A percentile compares a stretch with the other conserved stretches of the same genome.
Evolutionary conservation across 2,329 filamentous ascomycete species (phyloP).

Genomic region (Colletotrichum sp.): DNA sequence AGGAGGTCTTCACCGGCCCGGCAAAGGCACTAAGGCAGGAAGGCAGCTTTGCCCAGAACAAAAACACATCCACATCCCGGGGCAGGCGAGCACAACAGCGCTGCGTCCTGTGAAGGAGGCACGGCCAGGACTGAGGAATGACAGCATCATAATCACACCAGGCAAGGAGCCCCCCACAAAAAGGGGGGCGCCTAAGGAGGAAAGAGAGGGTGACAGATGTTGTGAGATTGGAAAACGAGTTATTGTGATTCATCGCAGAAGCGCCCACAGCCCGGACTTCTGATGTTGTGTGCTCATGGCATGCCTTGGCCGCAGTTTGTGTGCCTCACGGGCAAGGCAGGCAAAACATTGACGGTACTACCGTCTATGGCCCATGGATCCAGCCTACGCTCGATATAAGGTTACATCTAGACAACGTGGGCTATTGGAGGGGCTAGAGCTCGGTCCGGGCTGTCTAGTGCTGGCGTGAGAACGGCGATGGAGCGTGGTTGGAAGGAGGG

Average conservation of each 20-base stretch:
- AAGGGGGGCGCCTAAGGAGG: neutral
- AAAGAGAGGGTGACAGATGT: neutral
- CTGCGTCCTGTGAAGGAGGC: neutral
- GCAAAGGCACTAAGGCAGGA: neutral
- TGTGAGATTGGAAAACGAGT: neutral
- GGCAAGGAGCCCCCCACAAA: neutral
- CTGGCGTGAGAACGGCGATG: neutral
- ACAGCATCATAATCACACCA: slow-evolving; percentile 3
- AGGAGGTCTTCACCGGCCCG: neutral
- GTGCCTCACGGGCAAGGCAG: neutral
- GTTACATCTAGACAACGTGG: slow-evolving; percentile 11
- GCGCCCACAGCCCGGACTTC: slow-evolving; percentile 1
- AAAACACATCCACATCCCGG: neutral
- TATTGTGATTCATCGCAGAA: slow-evolving; percentile 4
- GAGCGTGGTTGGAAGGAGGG: neutral
- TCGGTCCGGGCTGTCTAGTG: neutral
- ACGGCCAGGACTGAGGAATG: neutral
- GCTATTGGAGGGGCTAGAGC: neutral
- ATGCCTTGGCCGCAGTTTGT: slow-evolving; percentile 14
- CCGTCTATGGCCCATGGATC: neutral
- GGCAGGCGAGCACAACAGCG: neutral
- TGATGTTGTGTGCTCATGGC: neutral
- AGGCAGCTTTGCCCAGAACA: neutral
- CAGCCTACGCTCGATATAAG: neutral
- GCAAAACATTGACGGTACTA: neutral